Conservation (phyloP, 768 basidiomycete genomes). For the Guyanaporus albipodus region DNA sequence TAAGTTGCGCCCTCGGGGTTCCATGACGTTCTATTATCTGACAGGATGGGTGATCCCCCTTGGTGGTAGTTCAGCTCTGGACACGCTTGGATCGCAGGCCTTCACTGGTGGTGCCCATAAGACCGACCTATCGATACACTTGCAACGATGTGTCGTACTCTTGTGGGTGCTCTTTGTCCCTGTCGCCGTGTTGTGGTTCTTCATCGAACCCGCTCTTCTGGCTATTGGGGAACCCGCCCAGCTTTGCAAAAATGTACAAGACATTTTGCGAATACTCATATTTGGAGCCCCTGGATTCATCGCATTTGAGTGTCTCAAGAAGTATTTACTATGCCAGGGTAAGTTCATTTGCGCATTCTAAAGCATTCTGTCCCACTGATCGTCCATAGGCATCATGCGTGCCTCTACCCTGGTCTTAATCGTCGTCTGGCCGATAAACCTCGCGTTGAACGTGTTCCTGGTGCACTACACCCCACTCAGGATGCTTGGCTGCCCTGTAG, state of each 20-base stretch:
- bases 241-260: conserved; percentile 59
- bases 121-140: conserved; percentile 67
- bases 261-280: conserved; percentile 60
- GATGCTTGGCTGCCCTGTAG: conserved; percentile 61
- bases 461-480: conserved; percentile 63
- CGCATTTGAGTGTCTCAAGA: conserved; percentile 73
- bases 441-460: conserved; percentile 54
- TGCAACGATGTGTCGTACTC: conserved; percentile 65
- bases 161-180: conserved; percentile 65
- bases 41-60: conserved; percentile 75
- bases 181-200: conserved; percentile 58
- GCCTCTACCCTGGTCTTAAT: conserved; percentile 63
- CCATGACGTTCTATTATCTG: conserved; percentile 38
- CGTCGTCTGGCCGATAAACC: conserved; percentile 63
- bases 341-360: no score
- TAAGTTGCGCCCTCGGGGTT: conserved; percentile 39
- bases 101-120: conserved; percentile 59
- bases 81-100: conserved; percentile 74
- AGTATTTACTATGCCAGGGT: conserved; percentile 80
- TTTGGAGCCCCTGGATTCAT: conserved; percentile 69
- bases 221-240: conserved; percentile 55
- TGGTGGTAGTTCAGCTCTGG: conserved; percentile 77
- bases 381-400: conserved; percentile 61
- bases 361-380: background rate
- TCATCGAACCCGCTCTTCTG: conserved; percentile 58